Percentiles rank a stretch among this genome's conserved stretches.
These are phyloP conservation scores for Cinnamomum micranthum DNA, from an alignment of 164 flowering plant species.

Conservation along the genomic window DNA sequence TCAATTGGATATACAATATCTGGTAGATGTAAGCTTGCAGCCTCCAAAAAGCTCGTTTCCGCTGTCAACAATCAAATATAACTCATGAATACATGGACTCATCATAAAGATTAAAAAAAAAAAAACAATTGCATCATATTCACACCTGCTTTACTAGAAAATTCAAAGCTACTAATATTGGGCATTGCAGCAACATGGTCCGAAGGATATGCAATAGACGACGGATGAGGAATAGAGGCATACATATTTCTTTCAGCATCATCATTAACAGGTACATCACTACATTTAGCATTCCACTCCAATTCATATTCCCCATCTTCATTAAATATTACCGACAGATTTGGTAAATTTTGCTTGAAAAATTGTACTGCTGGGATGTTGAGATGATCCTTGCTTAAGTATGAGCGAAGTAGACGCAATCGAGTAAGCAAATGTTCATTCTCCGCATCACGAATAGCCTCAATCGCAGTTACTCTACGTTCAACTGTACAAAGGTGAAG, in stretches of 20 bases:
- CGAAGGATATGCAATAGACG: too few relatives aligned
- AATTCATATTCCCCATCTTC: too few relatives aligned
- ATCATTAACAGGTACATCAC: too few relatives aligned
- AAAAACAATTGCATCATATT: too few relatives aligned
- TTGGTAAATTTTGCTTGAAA: slow-evolving; percentile 61
- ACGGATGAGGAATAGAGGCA: too few relatives aligned
- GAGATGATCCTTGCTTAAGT: slow-evolving; percentile 53
- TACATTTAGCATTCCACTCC: too few relatives aligned
- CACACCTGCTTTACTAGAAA: slow-evolving; percentile 52
- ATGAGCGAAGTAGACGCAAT: slow-evolving; percentile 58
- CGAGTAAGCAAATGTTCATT: slow-evolving; percentile 46
- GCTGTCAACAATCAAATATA: slow-evolving; percentile 27
- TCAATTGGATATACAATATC: slow-evolving; percentile 46
- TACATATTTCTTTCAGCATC: too few relatives aligned
- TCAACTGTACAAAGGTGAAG: slow-evolving; percentile 36
- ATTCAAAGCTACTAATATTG: too few relatives aligned
- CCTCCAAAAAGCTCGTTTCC: slow-evolving; percentile 31
- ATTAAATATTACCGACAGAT: slow-evolving; percentile 35
- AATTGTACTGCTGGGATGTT: slow-evolving; percentile 46
- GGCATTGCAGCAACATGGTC: too few relatives aligned
- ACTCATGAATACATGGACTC: neutral
- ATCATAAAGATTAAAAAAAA: too few relatives aligned
- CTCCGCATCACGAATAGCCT: slow-evolving; percentile 66
- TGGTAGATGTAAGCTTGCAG: slow-evolving; percentile 43
- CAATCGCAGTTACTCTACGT: slow-evolving; percentile 49